phyloP scores from a whole-genome alignment of 1,139 yeast species.

The Hyphopichia pseudoburtonii region DNA sequence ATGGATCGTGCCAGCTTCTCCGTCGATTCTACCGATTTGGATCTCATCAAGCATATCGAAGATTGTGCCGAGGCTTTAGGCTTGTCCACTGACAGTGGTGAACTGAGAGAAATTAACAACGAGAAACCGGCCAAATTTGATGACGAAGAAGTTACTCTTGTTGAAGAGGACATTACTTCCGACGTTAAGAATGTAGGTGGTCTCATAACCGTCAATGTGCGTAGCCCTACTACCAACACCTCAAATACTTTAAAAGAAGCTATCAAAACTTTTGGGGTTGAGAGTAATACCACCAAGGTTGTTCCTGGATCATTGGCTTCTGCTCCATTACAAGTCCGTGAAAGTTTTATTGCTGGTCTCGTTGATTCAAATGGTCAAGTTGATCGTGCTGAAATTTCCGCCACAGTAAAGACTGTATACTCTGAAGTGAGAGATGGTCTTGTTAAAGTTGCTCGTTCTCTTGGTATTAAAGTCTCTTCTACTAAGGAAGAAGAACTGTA shows the following conservation, averaged over 20 bases:
- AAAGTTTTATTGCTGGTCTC: conserved; percentile 39
- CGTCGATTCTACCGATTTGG: conserved; percentile 19
- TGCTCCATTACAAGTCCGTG: conserved; percentile 31
- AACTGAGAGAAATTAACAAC: conserved; percentile 3
- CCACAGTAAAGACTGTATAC: conserved; percentile 27
- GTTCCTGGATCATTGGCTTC: conserved; percentile 16
- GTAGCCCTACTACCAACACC: background rate
- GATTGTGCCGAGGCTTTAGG: conserved; percentile 19
- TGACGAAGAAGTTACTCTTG: conserved; percentile 2
- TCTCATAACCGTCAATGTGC: conserved; percentile 4
- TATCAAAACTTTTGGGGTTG: conserved; percentile 6
- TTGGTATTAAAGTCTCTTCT: conserved; percentile 31
- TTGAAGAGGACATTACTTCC: conserved; percentile 2
- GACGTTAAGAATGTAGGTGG: conserved; percentile 2
- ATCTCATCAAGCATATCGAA: conserved; percentile 15
- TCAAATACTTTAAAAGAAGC: background rate
- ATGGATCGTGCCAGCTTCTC: conserved; percentile 17
- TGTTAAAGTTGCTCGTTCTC: conserved; percentile 34
- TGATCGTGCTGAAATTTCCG: conserved; percentile 14
- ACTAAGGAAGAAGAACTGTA: conserved; percentile 10
- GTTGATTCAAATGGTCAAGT: conserved; percentile 36
- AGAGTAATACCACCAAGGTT: conserved; percentile 6
- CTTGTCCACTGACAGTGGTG: conserved; percentile 2
- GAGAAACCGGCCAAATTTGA: conserved; percentile 3
- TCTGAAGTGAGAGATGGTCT: conserved; percentile 29